phyloP scores from a whole-genome alignment of 306 rosid species.

The Dryas alaskensis region DNA sequence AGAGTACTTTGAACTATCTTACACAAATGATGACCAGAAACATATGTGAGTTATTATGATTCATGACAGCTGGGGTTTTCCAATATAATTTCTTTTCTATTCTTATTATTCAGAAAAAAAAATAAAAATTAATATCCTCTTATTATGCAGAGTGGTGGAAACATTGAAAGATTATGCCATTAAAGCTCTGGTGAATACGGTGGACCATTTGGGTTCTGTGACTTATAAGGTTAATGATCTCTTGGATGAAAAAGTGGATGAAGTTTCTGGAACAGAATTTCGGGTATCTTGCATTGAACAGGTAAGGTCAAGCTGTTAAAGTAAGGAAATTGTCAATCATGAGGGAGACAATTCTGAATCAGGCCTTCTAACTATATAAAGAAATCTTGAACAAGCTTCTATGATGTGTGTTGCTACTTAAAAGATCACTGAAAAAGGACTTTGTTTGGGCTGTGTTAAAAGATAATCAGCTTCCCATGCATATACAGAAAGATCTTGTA shows the following conservation, averaged over 20 bases:
- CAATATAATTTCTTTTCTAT: conserved; percentile 1
- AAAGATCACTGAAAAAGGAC: neutral
- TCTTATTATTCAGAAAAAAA: neutral
- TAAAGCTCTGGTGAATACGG: conserved; percentile 96
- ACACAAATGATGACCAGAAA: conserved; percentile 90
- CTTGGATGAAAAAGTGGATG: conserved; percentile 90
- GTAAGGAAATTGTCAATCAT: neutral
- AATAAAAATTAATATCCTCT: neutral
- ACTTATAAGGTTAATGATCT: conserved; percentile 88
- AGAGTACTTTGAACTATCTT: conserved; percentile 92
- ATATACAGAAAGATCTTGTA: too few species aligned
- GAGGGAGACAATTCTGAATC: neutral
- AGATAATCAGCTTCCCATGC: neutral
- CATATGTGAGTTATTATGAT: conserved; percentile 64
- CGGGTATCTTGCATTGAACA: conserved; percentile 93
- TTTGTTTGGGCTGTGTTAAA: neutral
- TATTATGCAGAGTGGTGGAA: conserved; percentile 71
- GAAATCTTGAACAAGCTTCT: neutral
- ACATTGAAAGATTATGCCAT: conserved; percentile 93
- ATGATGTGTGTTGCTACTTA: neutral
- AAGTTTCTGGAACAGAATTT: conserved; percentile 83
- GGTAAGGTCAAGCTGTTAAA: conserved; percentile 39
- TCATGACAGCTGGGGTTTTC: conserved; percentile 5
- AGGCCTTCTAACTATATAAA: neutral
- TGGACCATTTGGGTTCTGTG: conserved; percentile 97